Percentiles rank a stretch among this genome's conserved stretches.
Conservation (phyloP, 1,284 basidiomycete species). For the Bjerkandera adusta region DNA sequence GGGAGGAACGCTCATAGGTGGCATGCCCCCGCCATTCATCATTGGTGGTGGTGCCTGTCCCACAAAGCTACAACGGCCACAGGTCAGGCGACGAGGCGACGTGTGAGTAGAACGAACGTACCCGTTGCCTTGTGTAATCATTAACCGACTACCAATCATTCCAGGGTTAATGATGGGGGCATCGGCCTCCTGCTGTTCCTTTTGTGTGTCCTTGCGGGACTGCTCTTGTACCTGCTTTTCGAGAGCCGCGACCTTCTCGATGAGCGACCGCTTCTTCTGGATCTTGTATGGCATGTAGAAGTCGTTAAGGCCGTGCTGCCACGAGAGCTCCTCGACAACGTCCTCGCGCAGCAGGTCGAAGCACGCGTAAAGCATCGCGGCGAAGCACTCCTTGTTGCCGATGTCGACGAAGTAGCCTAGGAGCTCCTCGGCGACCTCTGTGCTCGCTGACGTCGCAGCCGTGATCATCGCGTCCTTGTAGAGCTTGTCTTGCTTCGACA, state of each 20-base stretch:
- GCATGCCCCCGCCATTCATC: conserved; percentile 44
- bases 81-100: conserved; percentile 2
- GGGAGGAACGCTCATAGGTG: conserved; percentile 34
- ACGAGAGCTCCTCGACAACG: conserved; percentile 91
- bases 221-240: conserved; percentile 86
- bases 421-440: conserved; percentile 91
- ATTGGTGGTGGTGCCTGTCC: conserved; percentile 42
- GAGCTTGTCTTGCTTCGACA: conserved; percentile 95
- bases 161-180: conserved; percentile 83
- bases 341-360: conserved; percentile 93
- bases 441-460: conserved; percentile 77
- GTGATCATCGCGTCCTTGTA: conserved; percentile 97
- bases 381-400: conserved; percentile 98
- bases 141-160: conserved; percentile 53
- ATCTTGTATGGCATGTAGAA: conserved; percentile 96
- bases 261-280: conserved; percentile 76
- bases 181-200: conserved; percentile 82
- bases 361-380: conserved; percentile 86
- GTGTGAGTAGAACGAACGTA: conserved; percentile 24
- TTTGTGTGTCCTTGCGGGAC: conserved; percentile 78
- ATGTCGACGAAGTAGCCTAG: conserved; percentile 95
- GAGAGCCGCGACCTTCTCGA: conserved; percentile 71
- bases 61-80: conserved; percentile 31
- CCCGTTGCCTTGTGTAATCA: conserved; percentile 73
- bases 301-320: conserved; percentile 94